phyloP scores from a whole-genome alignment of 148 eudicot species.

The Heliosperma pusillum region DNA sequence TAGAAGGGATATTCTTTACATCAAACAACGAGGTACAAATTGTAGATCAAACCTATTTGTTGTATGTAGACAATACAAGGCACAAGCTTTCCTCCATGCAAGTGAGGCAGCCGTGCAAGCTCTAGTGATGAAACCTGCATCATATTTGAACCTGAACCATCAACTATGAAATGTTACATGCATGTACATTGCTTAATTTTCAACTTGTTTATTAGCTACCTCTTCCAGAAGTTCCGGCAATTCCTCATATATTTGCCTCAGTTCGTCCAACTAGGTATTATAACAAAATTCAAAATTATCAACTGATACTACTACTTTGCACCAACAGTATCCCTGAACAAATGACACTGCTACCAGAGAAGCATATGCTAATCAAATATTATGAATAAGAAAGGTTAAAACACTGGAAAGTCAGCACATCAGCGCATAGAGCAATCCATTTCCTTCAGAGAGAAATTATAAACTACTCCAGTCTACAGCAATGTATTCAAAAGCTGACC shows the following conservation, averaged over 20 bases:
- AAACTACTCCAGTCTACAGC: constrained; percentile 10
- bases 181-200: constrained; percentile 13
- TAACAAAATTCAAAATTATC: constrained; percentile 16
- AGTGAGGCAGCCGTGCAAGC: constrained; percentile 76
- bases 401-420: constrained; percentile 1
- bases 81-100: constrained; percentile 42
- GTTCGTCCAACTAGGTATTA: constrained; percentile 73
- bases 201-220: constrained; percentile 39
- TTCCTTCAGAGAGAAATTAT: constrained; percentile 1
- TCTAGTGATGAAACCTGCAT: constrained; percentile 80
- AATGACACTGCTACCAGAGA: not conserved
- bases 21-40: not conserved
- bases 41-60: constrained; percentile 67
- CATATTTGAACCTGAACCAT: constrained; percentile 15
- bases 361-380: not conserved
- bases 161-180: not conserved
- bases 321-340: not conserved
- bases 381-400: too few species aligned
- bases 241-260: constrained; percentile 94
- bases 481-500: constrained; percentile 40
- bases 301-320: not conserved
- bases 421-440: too few species aligned
- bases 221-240: constrained; percentile 91
- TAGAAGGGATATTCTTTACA: constrained; percentile 4
- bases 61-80: constrained; percentile 74